Percentiles rank a stretch among this genome's conserved stretches.
Evolutionary conservation across 495 filamentous ascomycete species (phyloP).

Genomic region (Arthonia radiata): DNA sequence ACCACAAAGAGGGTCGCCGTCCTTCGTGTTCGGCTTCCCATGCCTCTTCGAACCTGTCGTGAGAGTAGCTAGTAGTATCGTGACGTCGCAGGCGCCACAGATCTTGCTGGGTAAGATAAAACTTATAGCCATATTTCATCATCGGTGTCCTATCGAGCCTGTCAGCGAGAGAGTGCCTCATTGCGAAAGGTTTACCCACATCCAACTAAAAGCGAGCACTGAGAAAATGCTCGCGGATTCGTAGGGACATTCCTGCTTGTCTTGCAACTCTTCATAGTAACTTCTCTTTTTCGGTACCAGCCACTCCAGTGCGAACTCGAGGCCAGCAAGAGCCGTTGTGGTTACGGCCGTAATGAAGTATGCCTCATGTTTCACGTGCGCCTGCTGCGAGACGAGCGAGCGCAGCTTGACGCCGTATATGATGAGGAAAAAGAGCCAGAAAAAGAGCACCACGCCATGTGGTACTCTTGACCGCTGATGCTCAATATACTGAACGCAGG

Average conservation of each 20-base stretch:
- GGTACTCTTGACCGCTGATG: slow-evolving; percentile 71
- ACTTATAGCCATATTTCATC: slow-evolving; percentile 87
- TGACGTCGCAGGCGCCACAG: slow-evolving; percentile 72
- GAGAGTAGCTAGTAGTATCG: slow-evolving; percentile 53
- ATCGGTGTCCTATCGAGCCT: too few species aligned
- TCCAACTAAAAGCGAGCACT: slow-evolving; percentile 86
- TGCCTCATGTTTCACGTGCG: slow-evolving; percentile 34
- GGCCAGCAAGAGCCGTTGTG: slow-evolving; percentile 40
- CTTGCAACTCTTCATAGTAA: slow-evolving; percentile 61
- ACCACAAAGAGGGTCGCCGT: slow-evolving; percentile 65
- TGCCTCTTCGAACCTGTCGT: slow-evolving; percentile 36
- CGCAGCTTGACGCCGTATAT: slow-evolving; percentile 65
- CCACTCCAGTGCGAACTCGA: slow-evolving; percentile 73
- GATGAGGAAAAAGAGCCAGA: slow-evolving; percentile 80
- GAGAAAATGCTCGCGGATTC: slow-evolving; percentile 93
- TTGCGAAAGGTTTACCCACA: too few species aligned
- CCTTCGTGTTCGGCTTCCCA: slow-evolving; percentile 60
- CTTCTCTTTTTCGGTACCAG: slow-evolving; percentile 70
- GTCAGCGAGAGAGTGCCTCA: too few species aligned
- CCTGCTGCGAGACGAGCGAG: slow-evolving; percentile 55
- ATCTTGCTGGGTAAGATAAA: slow-evolving; percentile 86
- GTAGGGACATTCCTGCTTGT: slow-evolving; percentile 75
- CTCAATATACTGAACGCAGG: slow-evolving; percentile 76
- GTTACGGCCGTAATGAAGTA: slow-evolving; percentile 65
- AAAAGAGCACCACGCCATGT: slow-evolving; percentile 84